Base-by-base conservation (phyloP, 768 basidiomycete species). In the Panaeolus papilionaceus region DNA sequence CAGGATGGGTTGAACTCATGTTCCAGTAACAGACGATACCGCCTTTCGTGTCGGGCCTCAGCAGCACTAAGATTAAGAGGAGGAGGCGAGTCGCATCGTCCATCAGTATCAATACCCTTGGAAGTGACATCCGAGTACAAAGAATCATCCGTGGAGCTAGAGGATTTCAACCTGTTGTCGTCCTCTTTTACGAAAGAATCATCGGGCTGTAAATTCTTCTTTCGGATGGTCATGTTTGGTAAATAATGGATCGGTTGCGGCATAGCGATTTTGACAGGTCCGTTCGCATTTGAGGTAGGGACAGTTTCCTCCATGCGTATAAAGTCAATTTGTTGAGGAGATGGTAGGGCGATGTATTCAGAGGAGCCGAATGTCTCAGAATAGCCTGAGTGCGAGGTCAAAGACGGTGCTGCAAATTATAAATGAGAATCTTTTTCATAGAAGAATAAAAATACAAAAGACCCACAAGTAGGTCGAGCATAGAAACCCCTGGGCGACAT, bases 1-100 rank as follows among this genome's bases (percentile, higher is more conserved):
- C 92, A 73, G 14, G 89, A 87, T 23, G 85, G 83, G 74, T 95
- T 89, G 77, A 89, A 94, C 28, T 85, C 81, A 68, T 94, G 93
- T 49, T 82, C 84, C 61, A 91, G 77, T 65, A 91, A 78, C 67
- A 90, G 80, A 38, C 93, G 80, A 74, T 94, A 95, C 67, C 87
- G 82, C 68, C 88, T 79, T 78, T 94, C 93, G 66, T 90, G 84
- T 69, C 80, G 81, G 49, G 80, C 76, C 58, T 86, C 82, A 16
- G 79, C 74, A n/a, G 80, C 73, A 6, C 69, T 68, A 18, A 81
- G 79, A 61, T 85, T 81, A 28, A 68, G 71, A 0, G 81, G 80
- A 0, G 79, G 73, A 2, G 80, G 82, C 4, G 82, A 82, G 20
- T 79, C 76, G 1, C 64, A 42, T 39, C 67, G 42, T 38, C 49